Evolutionary conservation across 345 rosid genomes (phyloP).

Genomic region (Euphorbia lathyris): DNA sequence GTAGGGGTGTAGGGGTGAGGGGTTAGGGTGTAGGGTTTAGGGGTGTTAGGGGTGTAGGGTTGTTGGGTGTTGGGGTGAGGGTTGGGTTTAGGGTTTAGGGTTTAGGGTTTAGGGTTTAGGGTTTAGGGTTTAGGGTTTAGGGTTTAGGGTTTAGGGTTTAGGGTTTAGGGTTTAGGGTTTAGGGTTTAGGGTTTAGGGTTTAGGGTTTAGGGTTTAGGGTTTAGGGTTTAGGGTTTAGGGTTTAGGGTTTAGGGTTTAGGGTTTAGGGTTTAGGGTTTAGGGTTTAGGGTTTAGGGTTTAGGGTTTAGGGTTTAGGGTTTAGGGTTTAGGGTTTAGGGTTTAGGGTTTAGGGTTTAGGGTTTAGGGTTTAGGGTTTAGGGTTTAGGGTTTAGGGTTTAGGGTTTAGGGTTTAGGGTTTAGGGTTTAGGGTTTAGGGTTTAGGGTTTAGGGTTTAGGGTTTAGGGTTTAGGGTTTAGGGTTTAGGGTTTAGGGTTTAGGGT

Average conservation of each 20-base stretch:
- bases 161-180: not conserved
- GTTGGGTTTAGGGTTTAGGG: constrained; percentile 15
- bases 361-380: constrained; percentile 14
- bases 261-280: constrained; percentile 13
- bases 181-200: not conserved
- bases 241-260: constrained; percentile 11
- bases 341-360: constrained; percentile 16
- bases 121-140: constrained; percentile 10
- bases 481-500: constrained; percentile 7
- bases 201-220: constrained; percentile 16
- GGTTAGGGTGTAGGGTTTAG: constrained; percentile 13
- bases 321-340: constrained; percentile 10
- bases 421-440: constrained; percentile 16
- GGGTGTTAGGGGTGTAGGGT: constrained; percentile 9
- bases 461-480: too few species aligned
- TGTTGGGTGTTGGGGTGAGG: not conserved
- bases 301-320: constrained; percentile 15
- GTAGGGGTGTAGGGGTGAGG: not conserved
- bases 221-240: constrained; percentile 16
- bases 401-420: constrained; percentile 15
- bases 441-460: constrained; percentile 16
- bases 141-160: constrained; percentile 12
- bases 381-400: constrained; percentile 16
- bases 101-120: constrained; percentile 4
- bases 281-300: constrained; percentile 16